Conservation (phyloP, 352 stramenopile genomes). For the Bremia lactucae region DNA sequence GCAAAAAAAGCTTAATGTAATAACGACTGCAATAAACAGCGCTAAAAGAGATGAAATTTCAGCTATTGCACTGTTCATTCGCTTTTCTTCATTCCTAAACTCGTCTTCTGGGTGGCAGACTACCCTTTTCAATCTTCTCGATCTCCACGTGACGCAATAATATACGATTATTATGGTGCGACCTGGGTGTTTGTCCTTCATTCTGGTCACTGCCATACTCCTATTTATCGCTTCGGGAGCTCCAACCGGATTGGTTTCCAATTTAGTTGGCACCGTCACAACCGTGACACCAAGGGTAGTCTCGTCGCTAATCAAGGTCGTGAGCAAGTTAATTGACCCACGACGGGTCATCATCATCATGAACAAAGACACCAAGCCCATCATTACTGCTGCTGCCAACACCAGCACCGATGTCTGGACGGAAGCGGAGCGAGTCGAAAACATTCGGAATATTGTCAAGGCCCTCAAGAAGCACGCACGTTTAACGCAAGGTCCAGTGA, state of each 20-base stretch:
- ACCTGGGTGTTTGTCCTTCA: constrained; percentile 3
- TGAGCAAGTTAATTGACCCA: constrained; percentile 2
- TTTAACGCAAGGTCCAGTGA: constrained; percentile 3
- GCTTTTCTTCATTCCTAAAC: constrained; percentile 24
- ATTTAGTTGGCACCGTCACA: constrained; percentile 1
- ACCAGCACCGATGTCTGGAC: constrained; percentile 11
- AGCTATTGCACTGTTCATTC: too few species aligned
- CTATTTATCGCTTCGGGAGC: constrained; percentile 5
- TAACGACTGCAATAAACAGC: too few species aligned
- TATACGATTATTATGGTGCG: constrained; percentile 12
- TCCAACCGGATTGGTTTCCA: constrained; percentile 2
- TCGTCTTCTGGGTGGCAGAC: constrained; percentile 22
- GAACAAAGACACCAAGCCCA: constrained; percentile 1
- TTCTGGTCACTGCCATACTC: constrained; percentile 3
- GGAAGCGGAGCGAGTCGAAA: constrained; percentile 4
- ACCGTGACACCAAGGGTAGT: background rate
- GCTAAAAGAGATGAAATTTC: too few species aligned
- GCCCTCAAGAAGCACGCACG: constrained; percentile 12
- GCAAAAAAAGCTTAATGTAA: too few species aligned
- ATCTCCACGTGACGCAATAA: background rate
- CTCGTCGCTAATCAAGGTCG: constrained; percentile 10
- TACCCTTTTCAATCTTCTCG: constrained; percentile 4
- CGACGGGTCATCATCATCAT: constrained; percentile 14
- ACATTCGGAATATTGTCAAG: constrained; percentile 14
- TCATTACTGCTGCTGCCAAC: constrained; percentile 4